phyloP scores from a whole-genome alignment of 345 rosid species.

The Garcia nutans region DNA sequence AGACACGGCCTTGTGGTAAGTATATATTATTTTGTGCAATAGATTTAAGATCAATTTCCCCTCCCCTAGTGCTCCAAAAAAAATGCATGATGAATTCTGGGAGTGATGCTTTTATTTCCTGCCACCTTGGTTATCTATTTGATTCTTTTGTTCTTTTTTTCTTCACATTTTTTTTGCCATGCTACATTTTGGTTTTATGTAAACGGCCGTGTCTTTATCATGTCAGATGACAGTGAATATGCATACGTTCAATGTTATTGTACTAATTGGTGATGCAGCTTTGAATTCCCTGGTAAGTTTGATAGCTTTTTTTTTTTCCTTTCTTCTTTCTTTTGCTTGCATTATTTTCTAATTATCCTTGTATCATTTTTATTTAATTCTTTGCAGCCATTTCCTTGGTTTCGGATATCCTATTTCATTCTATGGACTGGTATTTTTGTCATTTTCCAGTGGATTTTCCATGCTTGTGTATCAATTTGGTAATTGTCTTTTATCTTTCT shows the following conservation, averaged over 20 bases:
- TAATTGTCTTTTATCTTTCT: conserved; percentile 19
- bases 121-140: background rate
- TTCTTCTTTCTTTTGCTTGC: background rate
- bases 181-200: background rate
- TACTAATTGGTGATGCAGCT: conserved; percentile 56
- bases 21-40: too few relatives aligned
- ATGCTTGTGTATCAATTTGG: conserved; percentile 46
- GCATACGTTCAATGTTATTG: conserved; percentile 55
- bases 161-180: background rate
- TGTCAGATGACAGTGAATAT: conserved; percentile 61
- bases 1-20: too few relatives aligned
- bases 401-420: conserved; percentile 62
- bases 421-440: conserved; percentile 58
- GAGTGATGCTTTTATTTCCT: background rate
- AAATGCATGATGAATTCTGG: too few relatives aligned
- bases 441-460: conserved; percentile 61
- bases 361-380: conserved; percentile 17
- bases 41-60: too few relatives aligned
- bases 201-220: conserved; percentile 13
- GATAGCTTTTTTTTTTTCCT: background rate
- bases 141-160: background rate
- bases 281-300: conserved; percentile 58
- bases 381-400: conserved; percentile 62
- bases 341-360: conserved; percentile 1
- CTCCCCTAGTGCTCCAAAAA: too few relatives aligned